Base-by-base conservation (phyloP, 2,329 filamentous ascomycete genomes). In the Thielaviopsis musarum region DNA sequence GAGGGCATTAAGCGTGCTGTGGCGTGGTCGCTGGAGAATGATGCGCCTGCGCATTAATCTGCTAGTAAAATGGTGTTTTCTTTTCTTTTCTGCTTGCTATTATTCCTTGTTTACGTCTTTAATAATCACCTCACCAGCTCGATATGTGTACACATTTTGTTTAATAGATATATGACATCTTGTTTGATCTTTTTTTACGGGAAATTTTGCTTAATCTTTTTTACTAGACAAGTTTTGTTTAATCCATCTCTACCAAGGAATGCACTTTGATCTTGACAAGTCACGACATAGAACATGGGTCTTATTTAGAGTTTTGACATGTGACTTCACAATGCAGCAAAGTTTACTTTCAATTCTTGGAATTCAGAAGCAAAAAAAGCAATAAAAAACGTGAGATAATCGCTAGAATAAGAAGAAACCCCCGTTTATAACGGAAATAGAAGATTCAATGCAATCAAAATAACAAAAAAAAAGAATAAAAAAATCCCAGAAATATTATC, bases 1-100 rank as follows among this genome's bases (percentile, higher is more conserved):
- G 84, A 88, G 64, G 87, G 84, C 12, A 72, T 83, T 56, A 71
- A 71, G 63, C 73, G 74, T 59, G 74, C 77, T 10, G 78, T 82
- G 19, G 67, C 69, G 59, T 82, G 78, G 77, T 77, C 77, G 56
- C 62, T 80, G 66, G 75, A 79, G 63, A 73, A 74, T 65, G 65
- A 68, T 45, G 64, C 57, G 17, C 57, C 59, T 22, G 61, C 56
- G 12, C 57, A 58, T 19, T 60, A 56, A 56, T 45, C 38, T 45
- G 17, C 38, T n/a, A 34, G 51, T 12, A 54, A 54, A 55, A 34
- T 5, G 19, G 38, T 10, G 48, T 59, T 49, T 22, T 59, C 21
- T 13, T 19, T 48, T 53, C 38, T 30, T 15, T 15, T 22, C 41
- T 52, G 9, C 38, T 59, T n/a, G 26, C 41, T 28, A 45, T 26